Base-by-base conservation (phyloP, 441 rosid species). In the Erodium chrysanthum region DNA sequence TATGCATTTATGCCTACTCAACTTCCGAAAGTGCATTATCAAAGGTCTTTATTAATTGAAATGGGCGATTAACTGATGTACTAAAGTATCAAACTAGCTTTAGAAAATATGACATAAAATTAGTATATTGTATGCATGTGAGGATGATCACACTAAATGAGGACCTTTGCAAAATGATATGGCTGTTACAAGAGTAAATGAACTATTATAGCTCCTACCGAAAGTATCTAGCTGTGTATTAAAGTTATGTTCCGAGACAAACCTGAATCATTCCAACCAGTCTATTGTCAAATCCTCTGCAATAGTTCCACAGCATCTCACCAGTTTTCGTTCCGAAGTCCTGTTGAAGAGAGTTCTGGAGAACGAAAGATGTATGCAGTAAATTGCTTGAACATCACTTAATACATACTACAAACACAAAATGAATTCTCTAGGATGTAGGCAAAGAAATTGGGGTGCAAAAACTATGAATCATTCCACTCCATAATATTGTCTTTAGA, bases 221-320 rank as follows among this genome's bases (percentile, higher is more conserved):
- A 62, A 42, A 22, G 37, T 22, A 67, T 33, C 52, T 58, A 59
- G 62, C 8, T 12, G 35, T 37, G 21, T 17, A 12, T 25, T 20
- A 12, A 59, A 40, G 18, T 15, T 5, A 66, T 31, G 8, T 33
- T 33, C 37, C 71, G 37, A 54, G 59, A 56, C 84, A 75, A 64
- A 92, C 98, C 96, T 86, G 91, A 77, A 88, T 85, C 64, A 79
- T 65, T 64, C 87, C 92, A 67, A 93, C 97, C 68, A 81, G 75
- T 68, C 93, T 88, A 77, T 82, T 83, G 78, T 90, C 97, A 54
- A 86, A 66, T 73, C 98, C 98, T 83, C 97, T 84, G 67, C 96
- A 78, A 79, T 88, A 86, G 71, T 85, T 91, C 97, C 97, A 93
- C 64, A 93, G 82, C 97, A 93, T 93, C 78, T 91, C 98, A 67